Evolutionary conservation across 2,329 filamentous ascomycete species (phyloP), one percentile per base, ranked within the genome.

Genomic region (Penicillium sp.): DNA sequence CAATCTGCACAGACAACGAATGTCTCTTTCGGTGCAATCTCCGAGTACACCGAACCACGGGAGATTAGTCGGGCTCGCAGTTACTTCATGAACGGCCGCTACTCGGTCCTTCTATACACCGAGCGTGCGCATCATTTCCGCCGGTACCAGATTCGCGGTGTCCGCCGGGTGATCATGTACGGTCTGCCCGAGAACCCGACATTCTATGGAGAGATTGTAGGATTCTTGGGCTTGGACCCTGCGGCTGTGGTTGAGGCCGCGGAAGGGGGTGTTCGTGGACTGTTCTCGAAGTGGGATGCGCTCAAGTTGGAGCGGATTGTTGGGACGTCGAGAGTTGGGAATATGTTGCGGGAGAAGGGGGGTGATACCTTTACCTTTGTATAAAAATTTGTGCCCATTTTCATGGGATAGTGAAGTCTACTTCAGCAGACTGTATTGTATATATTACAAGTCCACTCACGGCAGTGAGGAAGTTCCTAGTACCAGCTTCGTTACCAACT

Each of bases 121-220:
- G 94, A 96, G 75, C 88, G 95, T 61, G 91, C 93, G n/a, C 95
- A 99, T 78, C 95, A 99, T 77, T 98, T 98, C 82, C 87, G 92
- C 53, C 85, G 95, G n/a, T 93, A 95, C 73, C 85, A 86, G 67
- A 83, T 99, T 57, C 85, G 87, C 38, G 95, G 95, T 25, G 92
- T 95, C 14, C 89, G 88, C 75, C 84, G 88, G 43, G 85, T 98
- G n/a, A 84, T 97, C 55, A 89, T 97, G 82, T 98, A 98, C 75
- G 90, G 89, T 1, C 76, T 97, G 35, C 95, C 95, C 0, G 94
- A 98, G 70, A 97, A 97, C 73, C 90, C 91, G 28, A 74, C 70
- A 6, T 82, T 82, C 60, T 82, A 77, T 64, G 64, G 70, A 1
- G 80, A 82, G 61, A 72, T 81, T 56, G 75, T 79, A 11, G 77